Conservation (phyloP, 306 rosid species). For the Medicago ruthenica region DNA sequence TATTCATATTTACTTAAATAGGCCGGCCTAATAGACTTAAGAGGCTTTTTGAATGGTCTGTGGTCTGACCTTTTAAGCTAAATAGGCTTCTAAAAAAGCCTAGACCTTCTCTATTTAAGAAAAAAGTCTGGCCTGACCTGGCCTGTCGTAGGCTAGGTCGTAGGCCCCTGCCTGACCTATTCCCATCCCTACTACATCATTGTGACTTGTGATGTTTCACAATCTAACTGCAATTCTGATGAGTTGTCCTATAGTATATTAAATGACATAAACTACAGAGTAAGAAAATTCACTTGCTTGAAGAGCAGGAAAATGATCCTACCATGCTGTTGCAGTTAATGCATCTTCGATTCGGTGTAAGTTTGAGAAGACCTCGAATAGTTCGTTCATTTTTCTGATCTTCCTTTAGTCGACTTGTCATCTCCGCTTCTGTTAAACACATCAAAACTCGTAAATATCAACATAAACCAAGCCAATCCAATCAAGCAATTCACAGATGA, state of each 20-base stretch:
- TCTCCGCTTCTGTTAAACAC: slow-evolving; percentile 53
- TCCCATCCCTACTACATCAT: too few species aligned
- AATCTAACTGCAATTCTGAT: background rate
- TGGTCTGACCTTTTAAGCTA: too few species aligned
- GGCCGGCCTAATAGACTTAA: too few species aligned
- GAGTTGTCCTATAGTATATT: slow-evolving; percentile 13
- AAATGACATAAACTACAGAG: background rate
- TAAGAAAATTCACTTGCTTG: slow-evolving; percentile 2
- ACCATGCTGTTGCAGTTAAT: slow-evolving; percentile 93
- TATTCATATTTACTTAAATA: too few species aligned
- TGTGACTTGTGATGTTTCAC: background rate
- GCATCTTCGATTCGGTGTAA: slow-evolving; percentile 81
- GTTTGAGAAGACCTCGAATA: slow-evolving; percentile 91
- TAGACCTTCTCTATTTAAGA: too few species aligned
- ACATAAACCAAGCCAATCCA: background rate
- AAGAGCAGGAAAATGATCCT: slow-evolving; percentile 38
- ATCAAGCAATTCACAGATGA: slow-evolving; percentile 12
- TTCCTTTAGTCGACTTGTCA: slow-evolving; percentile 89
- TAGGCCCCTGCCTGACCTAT: too few species aligned
- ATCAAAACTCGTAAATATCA: slow-evolving; percentile 29
- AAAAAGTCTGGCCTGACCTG: too few species aligned
- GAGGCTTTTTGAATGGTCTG: too few species aligned
- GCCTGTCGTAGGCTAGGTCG: too few species aligned
- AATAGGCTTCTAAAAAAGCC: too few species aligned
- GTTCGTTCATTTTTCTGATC: slow-evolving; percentile 91